phyloP scores from a whole-genome alignment of 2,329 filamentous ascomycete genomes.

The Ilyonectria sp. region DNA sequence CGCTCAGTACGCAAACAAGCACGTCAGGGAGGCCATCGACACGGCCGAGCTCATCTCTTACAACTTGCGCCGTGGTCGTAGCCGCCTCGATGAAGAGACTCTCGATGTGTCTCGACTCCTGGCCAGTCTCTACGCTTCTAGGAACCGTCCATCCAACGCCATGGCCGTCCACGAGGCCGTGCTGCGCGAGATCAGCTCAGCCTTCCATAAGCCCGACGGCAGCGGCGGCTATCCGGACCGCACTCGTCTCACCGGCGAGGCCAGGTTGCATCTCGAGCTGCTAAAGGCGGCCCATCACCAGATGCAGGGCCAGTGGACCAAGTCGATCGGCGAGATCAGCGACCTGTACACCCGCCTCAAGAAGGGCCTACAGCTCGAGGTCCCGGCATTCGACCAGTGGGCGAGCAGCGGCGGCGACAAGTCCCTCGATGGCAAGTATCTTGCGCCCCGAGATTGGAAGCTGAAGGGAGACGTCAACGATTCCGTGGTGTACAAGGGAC shows the following conservation, averaged over 20 bases:
- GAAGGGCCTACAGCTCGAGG: conserved; percentile 30
- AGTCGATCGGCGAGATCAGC: conserved; percentile 35
- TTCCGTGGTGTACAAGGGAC: conserved; percentile 28
- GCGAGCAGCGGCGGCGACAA: conserved; percentile 32
- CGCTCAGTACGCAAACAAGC: conserved; percentile 35
- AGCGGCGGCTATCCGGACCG: conserved; percentile 30
- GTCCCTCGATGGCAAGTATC: conserved; percentile 39
- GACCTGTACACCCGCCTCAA: conserved; percentile 39
- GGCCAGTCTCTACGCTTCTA: conserved; percentile 39
- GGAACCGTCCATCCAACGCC: conserved; percentile 31
- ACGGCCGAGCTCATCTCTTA: conserved; percentile 46
- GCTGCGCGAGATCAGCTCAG: conserved; percentile 42
- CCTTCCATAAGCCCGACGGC: conserved; percentile 27
- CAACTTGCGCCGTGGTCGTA: conserved; percentile 46
- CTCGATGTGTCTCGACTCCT: conserved; percentile 45
- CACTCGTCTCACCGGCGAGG: conserved; percentile 31
- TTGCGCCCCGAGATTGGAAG: conserved; percentile 36
- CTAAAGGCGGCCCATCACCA: conserved; percentile 38
- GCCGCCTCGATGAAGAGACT: conserved; percentile 45
- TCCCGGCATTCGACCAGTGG: conserved; percentile 44
- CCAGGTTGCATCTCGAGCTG: conserved; percentile 40
- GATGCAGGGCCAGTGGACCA: conserved; percentile 38
- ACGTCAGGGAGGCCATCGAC: conserved; percentile 38
- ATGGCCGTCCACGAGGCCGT: conserved; percentile 43
- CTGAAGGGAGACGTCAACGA: conserved; percentile 34